Percentiles rank a stretch among this genome's conserved stretches.
Conservation (phyloP, 2,329 filamentous ascomycete species). For the Ilyonectria destructans region DNA sequence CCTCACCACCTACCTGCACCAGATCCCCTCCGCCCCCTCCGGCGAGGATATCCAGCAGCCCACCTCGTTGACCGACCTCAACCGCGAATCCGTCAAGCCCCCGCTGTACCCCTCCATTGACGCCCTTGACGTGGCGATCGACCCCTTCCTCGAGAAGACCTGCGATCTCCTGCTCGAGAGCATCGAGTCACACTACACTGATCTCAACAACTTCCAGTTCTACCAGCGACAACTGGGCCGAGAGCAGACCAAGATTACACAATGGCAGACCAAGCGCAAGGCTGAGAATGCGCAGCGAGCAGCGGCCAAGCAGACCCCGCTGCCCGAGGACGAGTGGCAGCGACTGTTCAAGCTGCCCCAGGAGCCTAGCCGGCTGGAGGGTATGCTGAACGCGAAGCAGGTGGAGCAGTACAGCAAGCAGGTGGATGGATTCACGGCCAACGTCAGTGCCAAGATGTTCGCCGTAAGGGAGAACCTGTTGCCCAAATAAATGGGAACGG, state of each 20-base stretch:
- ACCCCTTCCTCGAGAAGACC: slow-evolving; percentile 98
- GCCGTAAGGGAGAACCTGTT: slow-evolving; percentile 84
- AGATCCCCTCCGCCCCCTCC: slow-evolving; percentile 79
- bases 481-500: slow-evolving; percentile 63
- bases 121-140: slow-evolving; percentile 91
- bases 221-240: slow-evolving; percentile 95
- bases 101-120: slow-evolving; percentile 92
- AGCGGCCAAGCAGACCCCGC: slow-evolving; percentile 88
- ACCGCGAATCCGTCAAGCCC: slow-evolving; percentile 72
- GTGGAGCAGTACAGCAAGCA: slow-evolving; percentile 98
- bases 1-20: slow-evolving; percentile 94
- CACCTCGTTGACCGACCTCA: slow-evolving; percentile 83
- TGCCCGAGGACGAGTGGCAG: slow-evolving; percentile 99
- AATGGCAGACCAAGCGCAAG: slow-evolving; percentile 98
- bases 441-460: slow-evolving; percentile 97
- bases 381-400: slow-evolving; percentile 94
- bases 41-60: slow-evolving; percentile 82
- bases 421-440: slow-evolving; percentile 95
- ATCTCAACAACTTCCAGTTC: slow-evolving; percentile 98
- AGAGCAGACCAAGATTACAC: slow-evolving; percentile 96
- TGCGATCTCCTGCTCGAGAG: slow-evolving; percentile 96
- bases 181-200: slow-evolving; percentile 98
- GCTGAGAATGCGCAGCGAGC: slow-evolving; percentile 90
- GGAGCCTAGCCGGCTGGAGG: slow-evolving; percentile 93
- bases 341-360: slow-evolving; percentile 97